Conservation (phyloP, 139 green algal species). For the Coccomyxa sp. region DNA sequence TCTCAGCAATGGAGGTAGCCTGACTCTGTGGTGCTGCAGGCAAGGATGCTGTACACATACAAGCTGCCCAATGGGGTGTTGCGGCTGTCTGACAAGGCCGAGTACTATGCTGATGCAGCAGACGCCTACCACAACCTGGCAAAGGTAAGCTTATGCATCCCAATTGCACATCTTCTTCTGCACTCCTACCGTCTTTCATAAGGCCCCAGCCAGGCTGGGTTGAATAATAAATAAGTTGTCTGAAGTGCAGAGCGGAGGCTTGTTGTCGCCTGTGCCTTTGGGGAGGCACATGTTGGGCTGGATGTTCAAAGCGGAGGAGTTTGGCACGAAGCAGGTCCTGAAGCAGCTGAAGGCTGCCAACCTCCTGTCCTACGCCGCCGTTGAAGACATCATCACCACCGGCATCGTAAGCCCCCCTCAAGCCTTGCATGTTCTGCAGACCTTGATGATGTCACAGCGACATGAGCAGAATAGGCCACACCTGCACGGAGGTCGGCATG, state of each 20-base stretch:
- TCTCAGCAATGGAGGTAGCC: no score
- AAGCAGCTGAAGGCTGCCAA: constrained; percentile 4
- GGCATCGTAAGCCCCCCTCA: constrained; percentile 14
- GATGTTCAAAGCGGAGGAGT: not conserved
- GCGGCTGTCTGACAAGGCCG: not conserved
- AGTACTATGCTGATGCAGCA: not conserved
- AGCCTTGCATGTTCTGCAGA: no score
- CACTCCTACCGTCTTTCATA: no score
- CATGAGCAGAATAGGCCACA: no score
- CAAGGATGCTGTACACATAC: not conserved
- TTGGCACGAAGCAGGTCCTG: not conserved
- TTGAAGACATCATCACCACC: constrained; percentile 25
- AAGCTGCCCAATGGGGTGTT: not conserved
- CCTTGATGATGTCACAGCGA: no score
- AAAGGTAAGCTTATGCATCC: no score
- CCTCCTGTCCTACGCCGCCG: constrained; percentile 21
- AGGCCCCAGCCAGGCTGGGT: no score
- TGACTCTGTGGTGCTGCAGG: no score
- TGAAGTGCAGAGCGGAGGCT: not conserved
- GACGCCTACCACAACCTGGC: not conserved
- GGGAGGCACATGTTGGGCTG: not conserved
- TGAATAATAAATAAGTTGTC: no score
- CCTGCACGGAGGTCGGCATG: no score
- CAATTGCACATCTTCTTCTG: no score
- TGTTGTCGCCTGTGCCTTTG: not conserved